A percentile compares a stretch with the other conserved stretches of the same genome.
Conservation (phyloP, 78 protist genomes). For the Dictyostelium capitatum region DNA sequence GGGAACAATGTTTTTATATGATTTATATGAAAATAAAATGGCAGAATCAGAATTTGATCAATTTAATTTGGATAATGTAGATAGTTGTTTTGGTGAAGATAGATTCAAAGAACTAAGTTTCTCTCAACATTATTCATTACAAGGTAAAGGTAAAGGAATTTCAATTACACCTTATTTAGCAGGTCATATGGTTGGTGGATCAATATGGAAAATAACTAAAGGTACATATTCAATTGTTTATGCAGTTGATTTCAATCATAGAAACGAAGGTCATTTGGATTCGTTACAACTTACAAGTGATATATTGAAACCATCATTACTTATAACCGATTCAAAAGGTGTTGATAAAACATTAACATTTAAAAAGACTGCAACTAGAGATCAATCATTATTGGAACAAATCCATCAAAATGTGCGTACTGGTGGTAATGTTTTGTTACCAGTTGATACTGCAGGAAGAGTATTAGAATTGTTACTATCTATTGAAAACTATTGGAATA, state of each 20-base stretch:
- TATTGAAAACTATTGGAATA: slow-evolving; percentile 84
- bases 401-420: slow-evolving; percentile 49
- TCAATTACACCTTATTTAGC: slow-evolving; percentile 80
- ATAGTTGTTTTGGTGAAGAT: slow-evolving; percentile 77
- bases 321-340: slow-evolving; percentile 89
- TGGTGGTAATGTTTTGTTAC: slow-evolving; percentile 93
- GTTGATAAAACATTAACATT: slow-evolving; percentile 14
- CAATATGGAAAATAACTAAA: slow-evolving; percentile 93
- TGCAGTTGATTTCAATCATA: slow-evolving; percentile 93
- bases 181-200: slow-evolving; percentile 93
- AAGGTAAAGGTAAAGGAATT: slow-evolving; percentile 41
- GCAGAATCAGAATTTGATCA: slow-evolving; percentile 63
- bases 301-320: slow-evolving; percentile 86
- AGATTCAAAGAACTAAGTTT: slow-evolving; percentile 81
- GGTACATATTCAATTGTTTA: slow-evolving; percentile 94
- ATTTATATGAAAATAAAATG: slow-evolving; percentile 72
- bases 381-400: slow-evolving; percentile 22
- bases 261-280: slow-evolving; percentile 89
- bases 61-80: slow-evolving; percentile 88
- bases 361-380: slow-evolving; percentile 60
- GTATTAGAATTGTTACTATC: slow-evolving; percentile 79
- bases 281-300: slow-evolving; percentile 59
- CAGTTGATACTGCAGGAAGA: slow-evolving; percentile 90
- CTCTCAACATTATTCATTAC: slow-evolving; percentile 71
- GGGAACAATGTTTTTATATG: slow-evolving; percentile 95